phyloP scores from a whole-genome alignment of 1,284 basidiomycete species.

The Sanguinoderma infundibulare region DNA sequence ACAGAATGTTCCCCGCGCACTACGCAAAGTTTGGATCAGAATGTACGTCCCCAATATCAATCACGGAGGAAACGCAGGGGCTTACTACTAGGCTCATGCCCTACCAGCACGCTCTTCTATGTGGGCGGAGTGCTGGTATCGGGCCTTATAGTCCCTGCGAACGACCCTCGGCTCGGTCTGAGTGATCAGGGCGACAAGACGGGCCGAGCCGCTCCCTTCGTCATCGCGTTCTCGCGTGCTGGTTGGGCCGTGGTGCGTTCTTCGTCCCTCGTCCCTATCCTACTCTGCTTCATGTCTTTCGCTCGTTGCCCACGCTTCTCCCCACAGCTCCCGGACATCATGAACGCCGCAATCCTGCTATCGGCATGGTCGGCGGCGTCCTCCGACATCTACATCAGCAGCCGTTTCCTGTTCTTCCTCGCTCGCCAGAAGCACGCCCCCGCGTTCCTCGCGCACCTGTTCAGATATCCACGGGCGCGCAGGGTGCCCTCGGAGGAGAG shows the following conservation, averaged over 20 bases:
- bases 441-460: slow-evolving; percentile 35
- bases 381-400: slow-evolving; percentile 56
- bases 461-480: slow-evolving; percentile 23
- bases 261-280: neutral
- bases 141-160: slow-evolving; percentile 53
- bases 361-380: slow-evolving; percentile 59
- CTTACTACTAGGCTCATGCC: neutral
- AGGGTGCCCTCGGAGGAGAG: neutral
- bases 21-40: slow-evolving; percentile 58
- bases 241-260: slow-evolving; percentile 41
- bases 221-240: slow-evolving; percentile 48
- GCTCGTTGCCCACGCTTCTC: too few relatives aligned
- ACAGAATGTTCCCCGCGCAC: slow-evolving; percentile 45
- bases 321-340: slow-evolving; percentile 50
- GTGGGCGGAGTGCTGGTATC: slow-evolving; percentile 44
- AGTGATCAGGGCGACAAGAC: slow-evolving; percentile 36
- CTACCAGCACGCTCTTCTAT: slow-evolving; percentile 34
- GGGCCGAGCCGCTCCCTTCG: slow-evolving; percentile 51
- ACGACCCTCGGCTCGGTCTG: slow-evolving; percentile 39
- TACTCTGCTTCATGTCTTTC: too few relatives aligned
- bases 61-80: too few relatives aligned
- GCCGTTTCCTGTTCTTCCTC: slow-evolving; percentile 54
- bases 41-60: slow-evolving; percentile 39
- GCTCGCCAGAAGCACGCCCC: slow-evolving; percentile 48
- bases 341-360: slow-evolving; percentile 46